These are phyloP conservation scores for Triticum turgidum DNA, from an alignment of 176 grass and related monocot genomes.

Conservation along the genomic window DNA sequence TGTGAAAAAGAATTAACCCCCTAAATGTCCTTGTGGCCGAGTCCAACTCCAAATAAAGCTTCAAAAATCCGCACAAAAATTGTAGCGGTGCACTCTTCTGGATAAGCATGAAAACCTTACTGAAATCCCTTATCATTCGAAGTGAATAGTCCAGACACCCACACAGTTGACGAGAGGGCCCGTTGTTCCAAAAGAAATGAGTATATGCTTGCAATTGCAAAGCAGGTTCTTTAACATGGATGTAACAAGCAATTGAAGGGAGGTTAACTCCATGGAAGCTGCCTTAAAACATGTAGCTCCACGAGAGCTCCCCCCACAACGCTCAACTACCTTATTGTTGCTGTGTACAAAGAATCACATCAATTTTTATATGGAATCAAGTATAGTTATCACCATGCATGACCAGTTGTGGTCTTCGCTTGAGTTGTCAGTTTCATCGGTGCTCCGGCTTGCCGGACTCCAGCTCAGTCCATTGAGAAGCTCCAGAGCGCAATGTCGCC, in stretches of 20 bases:
- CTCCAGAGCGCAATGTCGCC: constrained; percentile 78
- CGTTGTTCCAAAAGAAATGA: background rate
- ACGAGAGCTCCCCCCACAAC: constrained; percentile 27
- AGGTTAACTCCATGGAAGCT: constrained; percentile 48
- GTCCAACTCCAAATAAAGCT: no score
- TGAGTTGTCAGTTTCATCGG: constrained; percentile 35
- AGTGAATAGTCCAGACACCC: background rate
- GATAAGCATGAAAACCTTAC: background rate
- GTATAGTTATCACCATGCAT: constrained; percentile 15
- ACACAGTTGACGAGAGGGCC: no score
- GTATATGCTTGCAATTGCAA: background rate
- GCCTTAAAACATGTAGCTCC: constrained; percentile 87
- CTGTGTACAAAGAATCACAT: constrained; percentile 25
- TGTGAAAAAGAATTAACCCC: no score
- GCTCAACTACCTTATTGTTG: constrained; percentile 38
- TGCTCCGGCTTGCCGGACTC: background rate
- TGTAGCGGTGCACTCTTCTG: background rate
- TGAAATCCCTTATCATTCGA: background rate
- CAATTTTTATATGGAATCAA: constrained; percentile 22
- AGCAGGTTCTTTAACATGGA: constrained; percentile 17
- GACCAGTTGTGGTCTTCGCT: constrained; percentile 23
- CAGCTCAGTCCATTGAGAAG: constrained; percentile 53
- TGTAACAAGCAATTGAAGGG: constrained; percentile 29
- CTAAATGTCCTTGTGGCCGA: no score
- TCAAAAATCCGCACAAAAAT: no score